A percentile compares a stretch with the other conserved stretches of the same genome.
phyloP scores from a whole-genome alignment of 2,329 filamentous ascomycete genomes.

The Aspergillus oerlinghausenensis region DNA sequence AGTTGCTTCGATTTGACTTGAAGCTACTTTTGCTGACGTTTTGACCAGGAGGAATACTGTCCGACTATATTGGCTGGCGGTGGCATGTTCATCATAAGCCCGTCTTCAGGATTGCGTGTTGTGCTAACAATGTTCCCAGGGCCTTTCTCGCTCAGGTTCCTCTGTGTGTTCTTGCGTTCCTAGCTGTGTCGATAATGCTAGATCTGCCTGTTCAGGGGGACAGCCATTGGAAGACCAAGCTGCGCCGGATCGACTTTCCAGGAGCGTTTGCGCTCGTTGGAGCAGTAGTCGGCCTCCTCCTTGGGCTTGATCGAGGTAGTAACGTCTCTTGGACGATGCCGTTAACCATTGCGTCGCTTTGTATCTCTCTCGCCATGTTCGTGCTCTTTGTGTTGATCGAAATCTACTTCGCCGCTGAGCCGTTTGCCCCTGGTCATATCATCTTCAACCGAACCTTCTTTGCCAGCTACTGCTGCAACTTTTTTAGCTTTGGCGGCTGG shows the following conservation, averaged over 20 bases:
- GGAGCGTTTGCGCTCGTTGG: slow-evolving; percentile 63
- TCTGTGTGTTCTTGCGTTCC: slow-evolving; percentile 60
- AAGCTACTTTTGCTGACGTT: slow-evolving; percentile 10
- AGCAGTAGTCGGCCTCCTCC: slow-evolving; percentile 61
- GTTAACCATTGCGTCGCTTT: slow-evolving; percentile 55
- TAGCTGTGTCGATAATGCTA: slow-evolving; percentile 59
- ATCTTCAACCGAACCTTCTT: slow-evolving; percentile 65
- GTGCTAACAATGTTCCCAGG: slow-evolving; percentile 38
- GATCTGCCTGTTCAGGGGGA: slow-evolving; percentile 56
- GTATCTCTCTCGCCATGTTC: slow-evolving; percentile 56
- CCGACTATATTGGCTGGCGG: slow-evolving; percentile 70
- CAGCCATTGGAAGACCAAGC: slow-evolving; percentile 60
- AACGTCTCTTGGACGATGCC: slow-evolving; percentile 64
- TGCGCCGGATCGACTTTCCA: slow-evolving; percentile 67
- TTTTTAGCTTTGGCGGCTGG: slow-evolving; percentile 63
- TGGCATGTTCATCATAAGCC: slow-evolving; percentile 48
- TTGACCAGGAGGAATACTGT: slow-evolving; percentile 54
- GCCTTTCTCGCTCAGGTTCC: slow-evolving; percentile 69
- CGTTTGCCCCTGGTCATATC: slow-evolving; percentile 70
- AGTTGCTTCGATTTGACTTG: not conserved
- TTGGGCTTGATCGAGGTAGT: slow-evolving; percentile 68
- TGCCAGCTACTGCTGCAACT: slow-evolving; percentile 66
- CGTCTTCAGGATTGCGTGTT: not conserved
- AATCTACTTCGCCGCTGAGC: slow-evolving; percentile 61
- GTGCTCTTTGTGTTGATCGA: slow-evolving; percentile 66